Evolutionary conservation across 2,329 filamentous ascomycete genomes (phyloP).

Genomic region (Bimuria novae-zelandiae): DNA sequence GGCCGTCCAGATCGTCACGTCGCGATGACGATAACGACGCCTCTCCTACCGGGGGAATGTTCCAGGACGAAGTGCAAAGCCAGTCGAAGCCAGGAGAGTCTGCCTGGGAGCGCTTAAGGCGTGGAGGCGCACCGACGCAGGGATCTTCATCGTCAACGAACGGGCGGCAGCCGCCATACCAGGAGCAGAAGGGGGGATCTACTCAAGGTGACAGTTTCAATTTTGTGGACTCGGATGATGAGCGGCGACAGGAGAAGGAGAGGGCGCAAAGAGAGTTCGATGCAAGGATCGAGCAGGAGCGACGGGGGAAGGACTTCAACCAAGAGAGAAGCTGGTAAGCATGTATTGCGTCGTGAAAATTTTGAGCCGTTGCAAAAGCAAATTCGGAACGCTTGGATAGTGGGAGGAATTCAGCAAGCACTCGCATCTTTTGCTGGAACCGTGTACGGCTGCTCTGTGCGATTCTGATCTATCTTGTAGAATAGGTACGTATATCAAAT

Average conservation of each 20-base stretch:
- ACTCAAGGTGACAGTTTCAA: slow-evolving; percentile 50
- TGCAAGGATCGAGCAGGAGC: slow-evolving; percentile 53
- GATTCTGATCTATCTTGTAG: too few relatives aligned
- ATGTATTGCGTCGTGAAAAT: too few relatives aligned
- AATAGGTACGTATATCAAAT: too few relatives aligned
- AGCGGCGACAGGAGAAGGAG: slow-evolving; percentile 48
- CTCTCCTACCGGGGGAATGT: slow-evolving; percentile 44
- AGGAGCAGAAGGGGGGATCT: slow-evolving; percentile 36
- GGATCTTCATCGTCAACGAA: slow-evolving; percentile 17
- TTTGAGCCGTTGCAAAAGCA: too few relatives aligned
- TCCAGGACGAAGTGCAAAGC: slow-evolving; percentile 35
- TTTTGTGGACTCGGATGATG: slow-evolving; percentile 50
- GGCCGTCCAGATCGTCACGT: slow-evolving; percentile 19
- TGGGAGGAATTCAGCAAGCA: too few relatives aligned
- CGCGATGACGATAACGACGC: slow-evolving; percentile 44
- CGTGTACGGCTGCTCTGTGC: too few relatives aligned
- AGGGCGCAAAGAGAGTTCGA: slow-evolving; percentile 58
- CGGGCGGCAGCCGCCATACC: slow-evolving; percentile 23
- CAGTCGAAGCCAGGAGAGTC: slow-evolving; percentile 40
- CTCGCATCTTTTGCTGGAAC: too few relatives aligned
- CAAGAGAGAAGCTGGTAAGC: slow-evolving; percentile 38
- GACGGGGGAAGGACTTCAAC: slow-evolving; percentile 52
- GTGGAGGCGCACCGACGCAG: slow-evolving; percentile 29
- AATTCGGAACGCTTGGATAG: too few relatives aligned
- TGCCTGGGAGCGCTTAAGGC: slow-evolving; percentile 52